Base-by-base conservation (phyloP, 192 early-diverging fungal species). In the Backusella westeae region DNA sequence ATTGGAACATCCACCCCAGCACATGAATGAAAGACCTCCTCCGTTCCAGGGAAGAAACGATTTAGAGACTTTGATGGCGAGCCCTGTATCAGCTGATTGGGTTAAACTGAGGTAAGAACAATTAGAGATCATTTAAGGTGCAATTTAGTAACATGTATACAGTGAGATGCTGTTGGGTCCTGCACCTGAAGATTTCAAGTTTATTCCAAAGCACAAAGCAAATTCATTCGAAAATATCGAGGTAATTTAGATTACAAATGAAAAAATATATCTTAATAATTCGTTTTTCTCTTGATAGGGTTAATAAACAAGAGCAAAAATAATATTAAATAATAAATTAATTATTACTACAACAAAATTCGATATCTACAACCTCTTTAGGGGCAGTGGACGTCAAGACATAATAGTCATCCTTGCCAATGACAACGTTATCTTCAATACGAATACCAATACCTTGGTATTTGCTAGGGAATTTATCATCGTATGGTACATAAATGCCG, bases 61-160 rank as follows among this genome's bases (percentile, higher is more conserved):
- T 17, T 80, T 97, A 19, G 98, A 99, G 84, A 99, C 97, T 2
- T 83, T 99, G 76, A 93, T 99, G 95, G 95, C 93, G 14, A 95
- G 93, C 63, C 78, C 89, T 21, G 85, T 88, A 59, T 88, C 88
- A 4, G 73, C 80, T 15, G 97, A 98, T 81, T 99, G 98, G 98
- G 89, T 99, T 77, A 95, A 97, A 77, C 82, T 98, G 34, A 92
- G 76, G 84, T 85, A 73, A 78, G 53, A 56, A 10, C 9, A 19
- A 38, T 77, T 19, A 10, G 15, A 56, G 4, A 38, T 19, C 3
- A 39, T 29, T n/a, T 23, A 44, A 5, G 42, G 0, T 44, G 15
- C 6, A 7, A n/a, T 49, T 49, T 21, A n/a, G 17, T 49, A 49
- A 49, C n/a, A 35, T 5, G 15, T 46, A 9, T 52, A 10, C 17